These are phyloP conservation scores for Cryptococcus hybrid DNA, from an alignment of 1,284 basidiomycete genomes.

Conservation along the genomic window DNA sequence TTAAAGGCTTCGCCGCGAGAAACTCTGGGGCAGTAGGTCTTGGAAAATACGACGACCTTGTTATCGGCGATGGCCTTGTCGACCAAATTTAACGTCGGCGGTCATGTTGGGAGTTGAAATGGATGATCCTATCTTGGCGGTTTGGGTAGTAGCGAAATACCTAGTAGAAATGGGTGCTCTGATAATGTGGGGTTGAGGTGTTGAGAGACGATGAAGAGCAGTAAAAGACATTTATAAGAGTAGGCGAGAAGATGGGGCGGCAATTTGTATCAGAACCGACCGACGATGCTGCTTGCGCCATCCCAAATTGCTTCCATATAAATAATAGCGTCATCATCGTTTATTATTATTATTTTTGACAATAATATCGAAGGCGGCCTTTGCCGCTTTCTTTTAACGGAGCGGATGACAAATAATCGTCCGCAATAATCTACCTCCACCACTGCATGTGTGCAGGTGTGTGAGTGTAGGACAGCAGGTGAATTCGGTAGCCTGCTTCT, in stretches of 20 bases:
- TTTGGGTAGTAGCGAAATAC: slow-evolving; percentile 6
- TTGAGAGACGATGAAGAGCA: slow-evolving; percentile 24
- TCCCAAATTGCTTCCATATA: no score
- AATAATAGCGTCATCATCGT: no score
- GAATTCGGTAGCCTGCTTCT: no score
- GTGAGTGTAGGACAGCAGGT: no score
- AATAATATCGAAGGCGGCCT: no score
- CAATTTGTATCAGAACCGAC: not conserved
- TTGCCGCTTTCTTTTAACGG: no score
- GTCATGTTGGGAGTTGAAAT: slow-evolving; percentile 37
- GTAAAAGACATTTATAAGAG: slow-evolving; percentile 20
- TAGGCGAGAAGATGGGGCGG: not conserved
- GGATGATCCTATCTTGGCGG: slow-evolving; percentile 47
- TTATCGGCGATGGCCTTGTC: slow-evolving; percentile 46
- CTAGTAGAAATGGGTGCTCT: not conserved
- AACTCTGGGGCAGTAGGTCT: slow-evolving; percentile 49
- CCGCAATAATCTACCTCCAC: no score
- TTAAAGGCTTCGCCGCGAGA: not conserved
- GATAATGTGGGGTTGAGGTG: slow-evolving; percentile 12
- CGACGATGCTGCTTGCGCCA: no score
- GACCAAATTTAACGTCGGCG: slow-evolving; percentile 39
- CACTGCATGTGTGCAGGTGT: no score
- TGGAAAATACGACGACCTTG: slow-evolving; percentile 47
- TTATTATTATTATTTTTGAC: no score
- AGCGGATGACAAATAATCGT: no score